Base-by-base conservation (phyloP, 2,329 filamentous ascomycete species). In the Phaeosphaeriaceae sp. region DNA sequence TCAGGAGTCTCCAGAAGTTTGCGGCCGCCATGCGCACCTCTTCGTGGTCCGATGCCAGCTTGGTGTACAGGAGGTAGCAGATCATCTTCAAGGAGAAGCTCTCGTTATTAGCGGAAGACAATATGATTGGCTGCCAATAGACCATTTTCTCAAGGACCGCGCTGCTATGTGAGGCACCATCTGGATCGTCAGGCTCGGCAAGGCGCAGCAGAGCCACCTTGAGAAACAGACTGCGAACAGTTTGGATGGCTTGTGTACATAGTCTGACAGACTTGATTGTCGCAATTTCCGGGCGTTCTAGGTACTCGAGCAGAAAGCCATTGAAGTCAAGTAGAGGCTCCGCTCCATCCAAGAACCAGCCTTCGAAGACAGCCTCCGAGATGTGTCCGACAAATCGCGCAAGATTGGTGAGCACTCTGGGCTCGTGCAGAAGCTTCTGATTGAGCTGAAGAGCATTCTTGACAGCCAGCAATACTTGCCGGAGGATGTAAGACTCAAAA, bases 111-210 rank as follows among this genome's bases (percentile, higher is more conserved):
- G 95, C 88, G 3, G 90, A 88, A 1, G 89, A 89, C 17, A 99
- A 82, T 17, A 99, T 88, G 19, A 97, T 91, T 21, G 92, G 93
- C 75, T 98, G 95, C 95, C 95, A 99, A 77, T 97, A 98, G 0
- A 92, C 88, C 69, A 99, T 87, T 73, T 93, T 94, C 59, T 92
- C 86, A 77, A 99, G 86, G 58, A 96, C 93, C 0, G 85, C 81
- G 24, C 90, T 84, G 0, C 89, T 88, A 49, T 92, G 89, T 7
- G 79, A 75, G 57, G 90, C 86, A 2, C 85, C 83, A 54, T 88
- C 82, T 0, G 84, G 78, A 32, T 90, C 89, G 51, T 97, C 91
- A 52, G 94, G 85, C 67, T 97, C 93, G 0, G 94, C 97, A 4
- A 99, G 83, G 60, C 90, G 87, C 30, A 97, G 84, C 19, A 98